A percentile compares a stretch with the other conserved stretches of the same genome.
These are phyloP conservation scores for Peronospora farinosa DNA, from an alignment of 352 stramenopile species.

Conservation along the genomic window DNA sequence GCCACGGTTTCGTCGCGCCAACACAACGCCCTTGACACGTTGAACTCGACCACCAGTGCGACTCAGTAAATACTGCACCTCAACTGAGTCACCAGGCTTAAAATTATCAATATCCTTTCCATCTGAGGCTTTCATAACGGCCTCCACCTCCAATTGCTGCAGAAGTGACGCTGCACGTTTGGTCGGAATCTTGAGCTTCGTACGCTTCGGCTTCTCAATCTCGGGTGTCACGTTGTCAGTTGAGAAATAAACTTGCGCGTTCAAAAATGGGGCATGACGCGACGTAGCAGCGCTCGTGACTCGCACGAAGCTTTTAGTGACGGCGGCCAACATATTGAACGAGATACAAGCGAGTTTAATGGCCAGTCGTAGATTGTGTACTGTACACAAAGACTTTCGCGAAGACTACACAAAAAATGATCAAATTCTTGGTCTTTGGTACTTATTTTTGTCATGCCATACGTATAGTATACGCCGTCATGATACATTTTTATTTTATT, in stretches of 20 bases:
- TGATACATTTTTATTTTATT: too few species aligned
- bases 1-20: constrained; percentile 74
- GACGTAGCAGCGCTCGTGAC: constrained; percentile 22
- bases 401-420: too few species aligned
- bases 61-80: constrained; percentile 78
- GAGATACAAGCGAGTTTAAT: constrained; percentile 8
- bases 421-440: too few species aligned
- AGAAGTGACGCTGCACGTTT: constrained; percentile 67
- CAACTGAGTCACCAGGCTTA: constrained; percentile 70
- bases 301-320: constrained; percentile 46
- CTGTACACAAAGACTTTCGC: constrained; percentile 8
- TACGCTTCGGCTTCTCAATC: constrained; percentile 36
- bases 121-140: constrained; percentile 51
- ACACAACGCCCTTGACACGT: constrained; percentile 74
- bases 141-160: constrained; percentile 61
- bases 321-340: constrained; percentile 47
- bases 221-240: constrained; percentile 14
- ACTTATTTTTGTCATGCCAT: too few species aligned
- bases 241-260: constrained; percentile 36
- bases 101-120: constrained; percentile 68
- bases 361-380: constrained; percentile 14
- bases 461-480: too few species aligned
- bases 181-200: constrained; percentile 78
- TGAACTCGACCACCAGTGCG: constrained; percentile 65
- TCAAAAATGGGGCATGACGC: constrained; percentile 30